A percentile compares a stretch with the other conserved stretches of the same genome.
Evolutionary conservation across 1,139 yeast species (phyloP).

Genomic region (Yamadazyma friedrichii): DNA sequence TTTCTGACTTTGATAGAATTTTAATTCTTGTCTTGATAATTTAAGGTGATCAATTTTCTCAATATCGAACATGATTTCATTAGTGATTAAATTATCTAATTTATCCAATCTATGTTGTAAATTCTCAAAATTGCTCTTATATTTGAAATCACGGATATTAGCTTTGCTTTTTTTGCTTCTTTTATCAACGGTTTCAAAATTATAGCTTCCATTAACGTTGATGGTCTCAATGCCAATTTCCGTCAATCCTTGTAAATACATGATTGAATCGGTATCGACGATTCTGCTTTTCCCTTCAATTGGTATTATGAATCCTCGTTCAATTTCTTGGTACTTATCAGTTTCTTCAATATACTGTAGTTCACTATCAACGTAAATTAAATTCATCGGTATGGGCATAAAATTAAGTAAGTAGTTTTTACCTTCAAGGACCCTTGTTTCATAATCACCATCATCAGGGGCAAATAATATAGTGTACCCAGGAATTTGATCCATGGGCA

Average conservation of each 20-base stretch:
- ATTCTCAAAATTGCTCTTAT: neutral
- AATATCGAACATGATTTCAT: constrained; percentile 20
- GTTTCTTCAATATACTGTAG: no score
- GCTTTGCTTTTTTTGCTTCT: neutral
- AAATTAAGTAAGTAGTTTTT: constrained; percentile 42
- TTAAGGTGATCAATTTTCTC: constrained; percentile 13
- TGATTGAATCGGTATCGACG: constrained; percentile 20
- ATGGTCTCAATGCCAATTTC: neutral
- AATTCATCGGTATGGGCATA: constrained; percentile 39
- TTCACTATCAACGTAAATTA: neutral
- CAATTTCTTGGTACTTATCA: no score
- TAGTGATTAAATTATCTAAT: constrained; percentile 11
- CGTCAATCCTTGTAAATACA: constrained; percentile 12
- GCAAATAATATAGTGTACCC: constrained; percentile 24
- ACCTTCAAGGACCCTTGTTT: constrained; percentile 31
- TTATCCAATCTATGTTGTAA: neutral
- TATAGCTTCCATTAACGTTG: neutral
- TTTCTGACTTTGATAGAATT: constrained; percentile 27
- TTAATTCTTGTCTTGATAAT: constrained; percentile 22
- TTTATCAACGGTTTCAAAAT: neutral
- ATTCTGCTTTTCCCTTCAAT: constrained; percentile 18
- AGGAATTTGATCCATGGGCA: constrained; percentile 23
- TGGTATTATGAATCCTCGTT: constrained; percentile 15
- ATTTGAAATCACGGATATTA: neutral
- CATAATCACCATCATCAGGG: constrained; percentile 26